Evolutionary conservation across 495 filamentous ascomycete species (phyloP).

Genomic region (Neurospora pannonica): DNA sequence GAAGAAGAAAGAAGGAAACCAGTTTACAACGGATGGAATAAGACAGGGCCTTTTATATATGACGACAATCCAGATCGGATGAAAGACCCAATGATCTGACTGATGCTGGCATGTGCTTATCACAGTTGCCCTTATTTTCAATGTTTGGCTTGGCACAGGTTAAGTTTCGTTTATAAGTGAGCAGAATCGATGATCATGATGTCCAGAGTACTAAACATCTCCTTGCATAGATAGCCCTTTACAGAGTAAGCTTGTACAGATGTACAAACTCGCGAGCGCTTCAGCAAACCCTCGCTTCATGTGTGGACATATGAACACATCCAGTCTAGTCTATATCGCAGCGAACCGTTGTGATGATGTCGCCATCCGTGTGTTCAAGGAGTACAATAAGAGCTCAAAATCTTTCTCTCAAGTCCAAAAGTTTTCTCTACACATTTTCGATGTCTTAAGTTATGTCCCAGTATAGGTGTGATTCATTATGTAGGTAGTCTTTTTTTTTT

Average conservation of each 20-base stretch:
- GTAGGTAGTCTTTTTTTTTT: not conserved
- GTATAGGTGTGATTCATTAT: not conserved
- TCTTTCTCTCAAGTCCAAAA: too few species aligned
- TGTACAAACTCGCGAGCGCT: too few species aligned
- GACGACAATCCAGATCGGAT: not conserved
- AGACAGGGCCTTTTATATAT: not conserved
- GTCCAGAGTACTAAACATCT: not conserved
- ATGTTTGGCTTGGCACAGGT: not conserved
- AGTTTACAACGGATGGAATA: not conserved
- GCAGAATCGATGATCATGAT: not conserved
- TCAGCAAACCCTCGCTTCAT: too few species aligned
- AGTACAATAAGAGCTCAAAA: too few species aligned
- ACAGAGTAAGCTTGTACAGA: too few species aligned
- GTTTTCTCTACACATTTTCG: not conserved
- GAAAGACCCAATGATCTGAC: not conserved
- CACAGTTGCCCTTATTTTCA: not conserved
- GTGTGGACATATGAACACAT: too few species aligned
- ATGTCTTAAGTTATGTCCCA: too few species aligned
- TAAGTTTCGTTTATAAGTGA: not conserved
- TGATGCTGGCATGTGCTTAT: not conserved
- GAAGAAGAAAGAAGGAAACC: not conserved
- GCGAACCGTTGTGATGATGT: too few species aligned
- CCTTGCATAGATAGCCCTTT: too few species aligned
- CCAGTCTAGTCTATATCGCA: too few species aligned
- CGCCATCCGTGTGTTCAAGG: too few species aligned